Evolutionary conservation across 1,139 yeast genomes (phyloP).

Genomic region (Blastobotrys raffinosifermentans): DNA sequence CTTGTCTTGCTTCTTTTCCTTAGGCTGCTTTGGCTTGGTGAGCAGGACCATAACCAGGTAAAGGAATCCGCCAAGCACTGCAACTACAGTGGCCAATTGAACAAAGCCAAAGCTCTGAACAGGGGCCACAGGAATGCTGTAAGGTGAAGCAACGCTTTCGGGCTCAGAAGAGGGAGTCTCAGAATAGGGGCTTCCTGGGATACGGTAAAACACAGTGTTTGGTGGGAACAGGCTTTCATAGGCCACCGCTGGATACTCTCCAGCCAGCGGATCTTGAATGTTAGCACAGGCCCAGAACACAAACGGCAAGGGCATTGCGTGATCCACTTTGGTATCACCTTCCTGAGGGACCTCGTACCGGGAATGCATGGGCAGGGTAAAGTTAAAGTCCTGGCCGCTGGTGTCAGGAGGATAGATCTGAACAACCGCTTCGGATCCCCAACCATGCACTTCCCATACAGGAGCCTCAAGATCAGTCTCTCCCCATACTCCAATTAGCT

Average conservation of each 20-base stretch:
- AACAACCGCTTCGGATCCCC: conserved; percentile 44
- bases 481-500: conserved; percentile 38
- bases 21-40: background rate
- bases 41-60: conserved; percentile 33
- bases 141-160: conserved; percentile 10
- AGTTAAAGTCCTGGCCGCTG: conserved; percentile 20
- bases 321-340: conserved; percentile 17
- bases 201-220: conserved; percentile 39
- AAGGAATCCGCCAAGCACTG: conserved; percentile 30
- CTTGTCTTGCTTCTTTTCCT: too few species aligned
- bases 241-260: conserved; percentile 36
- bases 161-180: too few species aligned
- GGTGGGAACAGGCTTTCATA: conserved; percentile 42
- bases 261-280: conserved; percentile 22
- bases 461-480: conserved; percentile 44
- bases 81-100: conserved; percentile 30
- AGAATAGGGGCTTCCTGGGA: background rate
- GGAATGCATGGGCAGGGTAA: conserved; percentile 43
- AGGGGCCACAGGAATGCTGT: conserved; percentile 37
- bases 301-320: conserved; percentile 34
- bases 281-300: conserved; percentile 47
- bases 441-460: conserved; percentile 39
- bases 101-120: conserved; percentile 24
- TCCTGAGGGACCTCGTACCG: conserved; percentile 41
- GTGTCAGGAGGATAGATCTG: conserved; percentile 27